Percentiles rank a stretch among this genome's conserved stretches.
These are phyloP conservation scores for Alternaria hordeiaustralica DNA, from an alignment of 2,329 filamentous ascomycete species.

Conservation along the genomic window DNA sequence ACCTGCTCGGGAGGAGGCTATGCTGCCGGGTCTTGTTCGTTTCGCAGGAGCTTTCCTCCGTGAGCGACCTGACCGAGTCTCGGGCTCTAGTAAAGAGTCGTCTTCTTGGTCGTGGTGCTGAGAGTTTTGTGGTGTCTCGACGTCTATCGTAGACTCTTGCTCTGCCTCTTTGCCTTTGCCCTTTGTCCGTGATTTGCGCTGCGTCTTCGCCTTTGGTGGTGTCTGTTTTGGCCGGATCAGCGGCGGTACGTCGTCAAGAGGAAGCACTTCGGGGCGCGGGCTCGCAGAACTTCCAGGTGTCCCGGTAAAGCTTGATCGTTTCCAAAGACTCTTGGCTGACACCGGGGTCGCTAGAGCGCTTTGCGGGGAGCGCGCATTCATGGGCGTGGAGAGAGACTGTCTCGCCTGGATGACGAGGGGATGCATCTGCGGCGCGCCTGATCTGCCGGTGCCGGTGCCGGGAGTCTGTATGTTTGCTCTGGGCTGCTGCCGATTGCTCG, in stretches of 20 bases:
- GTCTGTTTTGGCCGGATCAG: conserved; percentile 22
- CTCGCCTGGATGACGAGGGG: conserved; percentile 32
- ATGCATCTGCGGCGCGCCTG: conserved; percentile 29
- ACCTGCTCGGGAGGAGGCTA: conserved; percentile 55
- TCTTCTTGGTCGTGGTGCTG: conserved; percentile 28
- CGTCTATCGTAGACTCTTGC: conserved; percentile 17
- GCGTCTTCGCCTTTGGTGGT: conserved; percentile 30
- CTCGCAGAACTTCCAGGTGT: conserved; percentile 22
- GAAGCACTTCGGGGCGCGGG: conserved; percentile 33
- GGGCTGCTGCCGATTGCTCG: conserved; percentile 23
- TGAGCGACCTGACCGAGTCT: conserved; percentile 38
- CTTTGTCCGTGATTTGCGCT: conserved; percentile 33
- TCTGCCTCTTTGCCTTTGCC: conserved; percentile 36
- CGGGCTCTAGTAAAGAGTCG: conserved; percentile 31
- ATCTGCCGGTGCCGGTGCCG: conserved; percentile 17
- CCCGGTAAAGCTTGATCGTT: conserved; percentile 24
- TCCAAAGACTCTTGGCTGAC: conserved; percentile 43
- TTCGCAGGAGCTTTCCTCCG: conserved; percentile 40
- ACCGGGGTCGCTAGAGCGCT: conserved; percentile 35
- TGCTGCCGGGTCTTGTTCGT: conserved; percentile 48
- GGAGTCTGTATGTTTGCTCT: conserved; percentile 23
- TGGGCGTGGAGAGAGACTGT: conserved; percentile 37
- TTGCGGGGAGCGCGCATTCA: conserved; percentile 28
- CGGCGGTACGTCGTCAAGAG: conserved; percentile 38
- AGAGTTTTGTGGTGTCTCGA: conserved; percentile 21